phyloP scores from a whole-genome alignment of 2,329 filamentous ascomycete genomes.

The Microsporum canis region DNA sequence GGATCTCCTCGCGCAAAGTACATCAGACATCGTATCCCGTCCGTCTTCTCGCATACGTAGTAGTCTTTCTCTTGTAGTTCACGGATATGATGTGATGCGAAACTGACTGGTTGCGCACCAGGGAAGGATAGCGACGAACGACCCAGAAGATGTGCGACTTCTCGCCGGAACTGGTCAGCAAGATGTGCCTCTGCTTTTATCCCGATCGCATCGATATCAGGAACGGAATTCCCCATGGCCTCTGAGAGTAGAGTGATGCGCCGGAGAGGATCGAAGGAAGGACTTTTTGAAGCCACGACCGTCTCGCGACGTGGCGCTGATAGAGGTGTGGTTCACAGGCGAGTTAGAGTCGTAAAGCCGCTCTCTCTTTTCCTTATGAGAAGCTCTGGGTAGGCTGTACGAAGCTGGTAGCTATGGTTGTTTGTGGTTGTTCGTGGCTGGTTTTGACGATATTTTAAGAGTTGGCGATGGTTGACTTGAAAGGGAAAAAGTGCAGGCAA shows the following conservation, averaged over 20 bases:
- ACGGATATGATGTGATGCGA: slow-evolving; percentile 67
- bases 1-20: slow-evolving; percentile 56
- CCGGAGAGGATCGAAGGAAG: background rate
- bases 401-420: background rate
- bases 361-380: background rate
- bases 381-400: background rate
- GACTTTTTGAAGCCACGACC: background rate
- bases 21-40: slow-evolving; percentile 89
- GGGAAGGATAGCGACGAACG: slow-evolving; percentile 59
- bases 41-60: slow-evolving; percentile 96
- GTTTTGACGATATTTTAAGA: background rate
- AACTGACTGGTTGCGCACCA: slow-evolving; percentile 89
- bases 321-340: background rate
- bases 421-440: background rate
- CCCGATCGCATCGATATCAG: slow-evolving; percentile 39
- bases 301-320: slow-evolving; percentile 1
- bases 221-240: slow-evolving; percentile 31
- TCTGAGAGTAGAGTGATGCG: background rate
- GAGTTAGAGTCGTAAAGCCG: background rate
- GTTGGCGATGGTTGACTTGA: background rate
- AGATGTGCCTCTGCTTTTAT: slow-evolving; percentile 53
- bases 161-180: slow-evolving; percentile 52
- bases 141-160: slow-evolving; percentile 65
- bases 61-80: slow-evolving; percentile 78
- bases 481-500: background rate